Percentiles rank a stretch among this genome's conserved stretches.
Conservation (phyloP, 2,329 filamentous ascomycete species). For the Cladorrhinum sp. region DNA sequence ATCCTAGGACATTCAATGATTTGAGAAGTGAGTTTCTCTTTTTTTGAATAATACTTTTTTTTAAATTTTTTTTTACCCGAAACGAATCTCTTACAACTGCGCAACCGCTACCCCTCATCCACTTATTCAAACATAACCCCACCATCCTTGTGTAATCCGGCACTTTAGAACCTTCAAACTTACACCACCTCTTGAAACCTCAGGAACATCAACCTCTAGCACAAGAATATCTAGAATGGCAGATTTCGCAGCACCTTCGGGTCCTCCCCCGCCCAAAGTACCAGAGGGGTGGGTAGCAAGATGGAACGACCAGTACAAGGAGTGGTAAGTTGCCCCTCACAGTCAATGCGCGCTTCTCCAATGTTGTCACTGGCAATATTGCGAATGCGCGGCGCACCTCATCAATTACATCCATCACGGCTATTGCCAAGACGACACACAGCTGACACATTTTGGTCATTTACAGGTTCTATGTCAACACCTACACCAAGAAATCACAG, state of each 20-base stretch:
- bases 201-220: neutral
- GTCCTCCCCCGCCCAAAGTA: conserved; percentile 56
- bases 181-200: neutral
- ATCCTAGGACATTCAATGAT: neutral
- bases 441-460: conserved; percentile 2
- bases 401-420: conserved; percentile 2
- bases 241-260: conserved; percentile 52
- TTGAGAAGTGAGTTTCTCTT: neutral
- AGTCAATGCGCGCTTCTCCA: neutral
- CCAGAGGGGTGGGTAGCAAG: conserved; percentile 83
- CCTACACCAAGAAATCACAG: conserved; percentile 81
- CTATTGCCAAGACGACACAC: conserved; percentile 4
- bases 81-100: neutral
- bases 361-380: neutral
- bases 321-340: conserved; percentile 51
- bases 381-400: neutral
- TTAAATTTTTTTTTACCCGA: neutral
- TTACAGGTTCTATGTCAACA: conserved; percentile 83
- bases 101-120: neutral
- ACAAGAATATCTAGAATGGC: conserved; percentile 39
- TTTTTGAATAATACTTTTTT: neutral
- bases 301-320: conserved; percentile 84
- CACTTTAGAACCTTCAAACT: neutral
- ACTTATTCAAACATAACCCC: neutral
- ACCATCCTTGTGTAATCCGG: neutral